Evolutionary conservation across 805 yeast genomes (phyloP), one percentile per base, ranked within the genome.

Genomic region (Nakazawaea sp.): DNA sequence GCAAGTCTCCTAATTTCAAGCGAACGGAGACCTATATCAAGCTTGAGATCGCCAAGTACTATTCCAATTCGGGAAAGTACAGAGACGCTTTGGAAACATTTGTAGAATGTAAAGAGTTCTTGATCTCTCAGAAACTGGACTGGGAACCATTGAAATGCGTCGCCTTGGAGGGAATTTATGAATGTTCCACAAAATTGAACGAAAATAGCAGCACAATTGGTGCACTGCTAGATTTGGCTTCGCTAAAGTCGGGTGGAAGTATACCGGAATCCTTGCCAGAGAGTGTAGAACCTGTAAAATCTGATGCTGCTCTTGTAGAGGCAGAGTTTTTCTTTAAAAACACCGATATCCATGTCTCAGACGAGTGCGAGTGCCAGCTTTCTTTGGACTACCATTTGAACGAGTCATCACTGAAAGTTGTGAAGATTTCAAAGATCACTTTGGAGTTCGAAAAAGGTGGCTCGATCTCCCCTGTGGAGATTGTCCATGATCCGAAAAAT

Each of bases 31-130:
- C 66, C 0, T 71, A 60, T 46, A 52, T 72, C 11, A 62, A 66
- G 45, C 72, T 66, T 55, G 64, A 70, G 43, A 51, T 78, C 7
- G 87, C 72, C 1, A 77, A 76, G 32, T 69, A 63, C 37, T 61
- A 64, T 43, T 64, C 49, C 38, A 30, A 38, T 1, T 27, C 36
- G 23, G 31, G 46, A 6, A 56, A 67, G 30, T 70, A 47, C 45
- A 63, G 62, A 8, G 58, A 58, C 51, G 68, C 79, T 0, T 50
- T 64, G 19, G 62, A 63, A 38, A 56, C 62, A 38, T 70, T 53
- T 44, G 61, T 21, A 17, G 35, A 39, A 21, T 39, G 42, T 27
- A 11, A 15, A 7, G 33, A 29, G 18, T 21, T 16, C 9, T 13
- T 16, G n/a, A n/a, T n/a, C n/a, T n/a, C n/a, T n/a, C 10, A 18